phyloP scores from a whole-genome alignment of 2,329 filamentous ascomycete genomes.

The Trichophyton rubrum region DNA sequence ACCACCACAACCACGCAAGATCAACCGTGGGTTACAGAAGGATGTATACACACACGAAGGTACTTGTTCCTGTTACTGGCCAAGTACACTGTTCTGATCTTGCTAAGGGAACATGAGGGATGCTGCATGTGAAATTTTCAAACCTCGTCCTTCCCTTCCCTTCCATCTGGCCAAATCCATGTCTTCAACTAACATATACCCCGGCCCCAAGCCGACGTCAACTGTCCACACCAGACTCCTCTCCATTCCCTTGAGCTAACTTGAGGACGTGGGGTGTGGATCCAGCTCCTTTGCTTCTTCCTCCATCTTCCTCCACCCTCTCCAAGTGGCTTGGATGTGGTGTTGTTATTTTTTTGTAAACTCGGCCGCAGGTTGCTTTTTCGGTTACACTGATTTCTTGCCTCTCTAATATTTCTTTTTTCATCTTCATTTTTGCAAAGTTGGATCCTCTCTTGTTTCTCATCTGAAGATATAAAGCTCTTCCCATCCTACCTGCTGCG shows the following conservation, averaged over 20 bases:
- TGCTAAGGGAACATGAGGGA: neutral
- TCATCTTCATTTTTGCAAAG: neutral
- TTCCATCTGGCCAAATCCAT: neutral
- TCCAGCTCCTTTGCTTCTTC: neutral
- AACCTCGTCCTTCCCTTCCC: neutral
- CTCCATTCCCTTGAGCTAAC: neutral
- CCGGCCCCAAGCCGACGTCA: neutral
- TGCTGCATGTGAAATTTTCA: constrained; percentile 2
- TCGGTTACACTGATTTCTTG: neutral
- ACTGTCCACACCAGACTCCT: neutral
- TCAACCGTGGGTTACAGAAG: neutral
- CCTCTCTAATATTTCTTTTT: neutral
- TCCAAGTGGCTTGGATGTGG: neutral
- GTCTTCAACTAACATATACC: neutral
- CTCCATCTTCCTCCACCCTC: neutral
- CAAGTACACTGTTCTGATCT: too few relatives aligned
- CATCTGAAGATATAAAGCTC: neutral
- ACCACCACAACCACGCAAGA: neutral
- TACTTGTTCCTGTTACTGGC: neutral
- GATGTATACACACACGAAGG: neutral
- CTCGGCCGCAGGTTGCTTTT: neutral
- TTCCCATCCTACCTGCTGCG: neutral
- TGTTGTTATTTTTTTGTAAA: neutral
- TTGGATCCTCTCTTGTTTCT: neutral
- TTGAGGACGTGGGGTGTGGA: neutral